Percentiles rank a stretch among this genome's conserved stretches.
Conservation (phyloP, 2,329 filamentous ascomycete species). For the Ciborinia camelliae region DNA sequence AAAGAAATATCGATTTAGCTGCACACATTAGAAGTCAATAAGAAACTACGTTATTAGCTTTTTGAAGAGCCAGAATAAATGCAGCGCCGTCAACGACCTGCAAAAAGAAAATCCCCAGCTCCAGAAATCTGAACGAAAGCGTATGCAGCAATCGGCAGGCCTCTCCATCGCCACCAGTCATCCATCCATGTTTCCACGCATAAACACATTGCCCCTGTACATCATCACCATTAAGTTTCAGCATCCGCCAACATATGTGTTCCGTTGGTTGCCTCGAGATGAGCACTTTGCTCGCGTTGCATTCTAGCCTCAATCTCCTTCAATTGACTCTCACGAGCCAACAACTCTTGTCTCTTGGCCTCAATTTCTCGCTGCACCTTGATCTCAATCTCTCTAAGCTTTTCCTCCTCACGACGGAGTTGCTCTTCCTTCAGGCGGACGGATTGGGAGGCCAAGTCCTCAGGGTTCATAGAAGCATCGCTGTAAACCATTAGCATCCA, state of each 20-base stretch:
- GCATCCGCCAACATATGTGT: slow-evolving; percentile 25
- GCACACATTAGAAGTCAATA: slow-evolving; percentile 39
- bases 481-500: slow-evolving; percentile 40
- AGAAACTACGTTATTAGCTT: slow-evolving; percentile 38
- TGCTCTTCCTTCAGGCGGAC: slow-evolving; percentile 99
- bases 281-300: slow-evolving; percentile 73
- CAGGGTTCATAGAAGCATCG: slow-evolving; percentile 93
- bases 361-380: slow-evolving; percentile 99
- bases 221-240: slow-evolving; percentile 29
- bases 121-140: slow-evolving; percentile 30
- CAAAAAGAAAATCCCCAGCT: slow-evolving; percentile 35
- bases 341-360: slow-evolving; percentile 97
- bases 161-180: slow-evolving; percentile 22
- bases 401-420: slow-evolving; percentile 98
- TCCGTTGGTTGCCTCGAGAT: slow-evolving; percentile 40
- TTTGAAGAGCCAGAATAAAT: slow-evolving; percentile 35
- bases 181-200: slow-evolving; percentile 23
- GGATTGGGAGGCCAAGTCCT: slow-evolving; percentile 93
- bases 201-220: slow-evolving; percentile 20
- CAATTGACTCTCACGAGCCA: slow-evolving; percentile 96
- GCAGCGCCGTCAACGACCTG: slow-evolving; percentile 38
- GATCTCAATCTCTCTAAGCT: slow-evolving; percentile 97
- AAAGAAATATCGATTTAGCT: slow-evolving; percentile 34
- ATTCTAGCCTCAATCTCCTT: slow-evolving; percentile 98
- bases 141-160: slow-evolving; percentile 26